Base-by-base conservation (phyloP, 1,139 yeast genomes). In the Taphrina flavorubra region DNA sequence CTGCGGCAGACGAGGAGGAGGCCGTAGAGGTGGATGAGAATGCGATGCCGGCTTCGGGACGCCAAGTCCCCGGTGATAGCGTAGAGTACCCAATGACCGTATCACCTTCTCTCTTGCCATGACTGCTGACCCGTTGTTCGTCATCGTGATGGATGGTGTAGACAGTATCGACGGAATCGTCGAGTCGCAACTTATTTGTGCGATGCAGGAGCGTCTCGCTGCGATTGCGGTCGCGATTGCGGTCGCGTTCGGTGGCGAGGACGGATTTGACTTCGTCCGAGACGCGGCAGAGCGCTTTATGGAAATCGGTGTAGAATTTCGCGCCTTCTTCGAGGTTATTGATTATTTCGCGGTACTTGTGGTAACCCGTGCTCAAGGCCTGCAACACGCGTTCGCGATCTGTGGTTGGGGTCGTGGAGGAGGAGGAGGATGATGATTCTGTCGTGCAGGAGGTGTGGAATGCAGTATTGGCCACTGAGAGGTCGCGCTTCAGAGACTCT, bases 241-340 rank as follows among this genome's bases (percentile, higher is more conserved):
- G 11, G 42, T 39, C 42, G 14, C 14, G 11, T 39, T 39, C 42
- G 59, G n/a, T 8, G 14, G 14, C 31, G n/a, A 88, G 83, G 75
- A 80, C 88, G 18, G 80, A 81, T 60, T 85, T 87, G 72, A 89
- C 83, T 51, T 83, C 86, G 7, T 77, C 77, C 31, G 83, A 77
- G 16, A 87, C 83, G 1, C 74, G 79, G 46, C 80, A 79, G 1
- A 86, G 82, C 70, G 85, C 85, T 1, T 78, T 79, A 40, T 84
- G 79, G 70, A 90, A 84, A 68, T 87, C 88, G 64, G 82, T 82
- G 78, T 92, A 92, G 76, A 91, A 92, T 69, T 82, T 82, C 0
- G 85, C 75, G 0, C 96, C 97, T 73, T 89, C 90, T 51, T 83
- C 83, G 51, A 91, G 76, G 74, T 90, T 89, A 18, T 82, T 79